Conservation (phyloP, 108 stramenopile genomes). For the Nannochloropsis salina region DNA sequence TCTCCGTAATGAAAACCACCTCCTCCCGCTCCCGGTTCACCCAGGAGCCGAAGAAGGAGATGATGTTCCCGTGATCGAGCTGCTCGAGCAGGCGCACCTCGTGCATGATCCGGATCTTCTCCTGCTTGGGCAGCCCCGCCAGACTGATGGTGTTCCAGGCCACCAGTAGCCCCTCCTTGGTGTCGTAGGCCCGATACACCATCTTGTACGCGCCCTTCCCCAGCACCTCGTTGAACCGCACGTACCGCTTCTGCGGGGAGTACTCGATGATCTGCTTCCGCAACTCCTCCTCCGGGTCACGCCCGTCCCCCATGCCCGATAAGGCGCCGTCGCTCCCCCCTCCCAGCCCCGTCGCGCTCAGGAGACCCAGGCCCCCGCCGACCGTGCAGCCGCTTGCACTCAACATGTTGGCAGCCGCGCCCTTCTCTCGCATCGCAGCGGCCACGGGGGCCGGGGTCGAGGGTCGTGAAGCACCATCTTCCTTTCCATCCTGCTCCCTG, state of each 20-base stretch:
- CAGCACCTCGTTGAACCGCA: constrained; percentile 87
- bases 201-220: constrained; percentile 91
- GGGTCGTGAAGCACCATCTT: too few species aligned
- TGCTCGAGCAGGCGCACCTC: constrained; percentile 88
- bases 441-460: too few species aligned
- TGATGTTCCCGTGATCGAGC: constrained; percentile 89
- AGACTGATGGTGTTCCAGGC: constrained; percentile 96
- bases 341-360: too few species aligned
- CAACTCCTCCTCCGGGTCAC: background rate
- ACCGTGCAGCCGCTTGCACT: too few species aligned
- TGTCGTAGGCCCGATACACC: constrained; percentile 90
- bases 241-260: constrained; percentile 68
- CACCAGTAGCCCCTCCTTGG: constrained; percentile 90
- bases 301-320: background rate
- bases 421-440: too few species aligned
- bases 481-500: too few species aligned
- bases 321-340: background rate
- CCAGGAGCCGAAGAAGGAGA: constrained; percentile 95
- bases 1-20: constrained; percentile 87
- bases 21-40: constrained; percentile 75
- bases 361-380: too few species aligned
- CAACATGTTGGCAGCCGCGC: too few species aligned
- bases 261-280: constrained; percentile 31
- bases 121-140: constrained; percentile 69
- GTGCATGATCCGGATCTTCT: constrained; percentile 81